A percentile compares a stretch with the other conserved stretches of the same genome.
Evolutionary conservation across 1,284 basidiomycete species (phyloP).

Genomic region (Erythrobasidium hasegawianum): DNA sequence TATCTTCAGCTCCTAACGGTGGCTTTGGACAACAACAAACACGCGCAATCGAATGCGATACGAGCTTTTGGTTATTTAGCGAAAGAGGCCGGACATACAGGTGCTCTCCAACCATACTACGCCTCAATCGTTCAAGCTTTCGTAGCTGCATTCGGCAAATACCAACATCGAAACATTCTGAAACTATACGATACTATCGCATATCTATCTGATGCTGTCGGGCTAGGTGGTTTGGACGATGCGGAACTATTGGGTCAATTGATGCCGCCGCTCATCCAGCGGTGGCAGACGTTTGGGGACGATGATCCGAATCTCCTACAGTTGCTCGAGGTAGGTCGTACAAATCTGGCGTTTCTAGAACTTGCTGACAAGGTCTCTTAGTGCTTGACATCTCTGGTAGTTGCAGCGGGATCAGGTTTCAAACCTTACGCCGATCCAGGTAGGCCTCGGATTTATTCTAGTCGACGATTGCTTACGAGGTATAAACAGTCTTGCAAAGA

Average conservation of each 20-base stretch:
- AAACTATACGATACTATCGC: slow-evolving; percentile 98
- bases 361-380: slow-evolving; percentile 48
- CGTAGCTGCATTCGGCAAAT: slow-evolving; percentile 93
- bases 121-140: slow-evolving; percentile 92
- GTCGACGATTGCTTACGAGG: not conserved
- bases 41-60: slow-evolving; percentile 97
- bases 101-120: slow-evolving; percentile 83
- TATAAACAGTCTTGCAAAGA: slow-evolving; percentile 71
- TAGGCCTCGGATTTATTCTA: slow-evolving; percentile 2
- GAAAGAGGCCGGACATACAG: slow-evolving; percentile 76
- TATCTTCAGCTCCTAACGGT: slow-evolving; percentile 74
- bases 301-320: slow-evolving; percentile 92
- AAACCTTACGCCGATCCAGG: slow-evolving; percentile 77
- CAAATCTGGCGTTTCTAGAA: not conserved
- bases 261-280: slow-evolving; percentile 88
- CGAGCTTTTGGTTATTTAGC: slow-evolving; percentile 97
- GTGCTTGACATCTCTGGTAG: slow-evolving; percentile 96
- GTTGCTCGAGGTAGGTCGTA: slow-evolving; percentile 69
- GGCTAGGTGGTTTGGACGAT: slow-evolving; percentile 72
- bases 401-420: slow-evolving; percentile 89
- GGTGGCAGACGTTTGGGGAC: slow-evolving; percentile 84
- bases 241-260: slow-evolving; percentile 84
- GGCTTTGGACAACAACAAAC: slow-evolving; percentile 98
- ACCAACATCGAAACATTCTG: slow-evolving; percentile 98
- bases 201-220: slow-evolving; percentile 94